phyloP scores from a whole-genome alignment of 1,284 basidiomycete genomes.

The Sutorius eximius region DNA sequence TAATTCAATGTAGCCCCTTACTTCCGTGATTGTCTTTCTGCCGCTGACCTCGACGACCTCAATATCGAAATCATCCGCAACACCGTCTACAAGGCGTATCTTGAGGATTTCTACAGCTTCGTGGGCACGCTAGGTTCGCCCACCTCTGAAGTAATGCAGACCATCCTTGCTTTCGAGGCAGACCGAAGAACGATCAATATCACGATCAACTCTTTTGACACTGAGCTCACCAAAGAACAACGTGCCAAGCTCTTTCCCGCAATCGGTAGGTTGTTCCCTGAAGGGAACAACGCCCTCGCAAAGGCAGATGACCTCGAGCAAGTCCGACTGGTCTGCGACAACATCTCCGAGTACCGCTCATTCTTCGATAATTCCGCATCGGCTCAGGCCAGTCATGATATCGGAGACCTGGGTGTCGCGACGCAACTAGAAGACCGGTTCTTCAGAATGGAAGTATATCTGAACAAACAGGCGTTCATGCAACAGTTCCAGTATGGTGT shows the following conservation, averaged over 20 bases:
- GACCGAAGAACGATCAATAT: constrained; percentile 97
- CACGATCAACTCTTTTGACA: constrained; percentile 98
- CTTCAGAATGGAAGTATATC: constrained; percentile 90
- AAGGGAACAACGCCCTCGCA: constrained; percentile 92
- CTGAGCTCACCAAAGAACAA: constrained; percentile 92
- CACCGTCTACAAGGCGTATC: constrained; percentile 99
- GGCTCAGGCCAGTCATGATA: constrained; percentile 38
- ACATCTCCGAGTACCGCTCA: constrained; percentile 83
- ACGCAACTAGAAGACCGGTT: constrained; percentile 91
- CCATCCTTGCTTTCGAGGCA: constrained; percentile 93
- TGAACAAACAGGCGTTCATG: constrained; percentile 92
- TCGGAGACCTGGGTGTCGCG: constrained; percentile 55
- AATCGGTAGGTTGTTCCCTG: constrained; percentile 92
- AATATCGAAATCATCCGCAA: constrained; percentile 99
- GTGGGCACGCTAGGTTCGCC: constrained; percentile 79
- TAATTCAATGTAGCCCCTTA: constrained; percentile 75
- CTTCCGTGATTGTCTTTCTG: constrained; percentile 94
- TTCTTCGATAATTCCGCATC: constrained; percentile 77
- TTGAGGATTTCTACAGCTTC: constrained; percentile 95
- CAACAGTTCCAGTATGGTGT: constrained; percentile 94
- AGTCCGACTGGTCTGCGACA: constrained; percentile 86
- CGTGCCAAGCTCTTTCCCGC: constrained; percentile 95
- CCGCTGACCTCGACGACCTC: constrained; percentile 95
- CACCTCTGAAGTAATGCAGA: constrained; percentile 87
- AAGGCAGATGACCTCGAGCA: constrained; percentile 95